These are phyloP conservation scores for Chrysoporthe austroafricana DNA, from an alignment of 2,329 filamentous ascomycete species.

Conservation along the genomic window DNA sequence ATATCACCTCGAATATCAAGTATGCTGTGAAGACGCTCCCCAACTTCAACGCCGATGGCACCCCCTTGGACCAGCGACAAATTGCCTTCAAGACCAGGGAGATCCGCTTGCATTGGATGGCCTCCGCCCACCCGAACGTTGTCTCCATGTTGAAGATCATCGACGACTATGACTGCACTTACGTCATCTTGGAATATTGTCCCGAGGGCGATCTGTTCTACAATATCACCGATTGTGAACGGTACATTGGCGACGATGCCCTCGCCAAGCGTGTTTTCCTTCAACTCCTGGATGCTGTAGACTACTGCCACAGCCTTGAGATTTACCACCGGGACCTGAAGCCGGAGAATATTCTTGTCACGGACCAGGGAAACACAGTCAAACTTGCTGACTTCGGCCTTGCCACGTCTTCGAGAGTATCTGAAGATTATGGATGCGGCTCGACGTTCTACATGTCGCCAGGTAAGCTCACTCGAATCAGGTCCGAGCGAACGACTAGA, in stretches of 20 bases:
- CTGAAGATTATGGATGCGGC: slow-evolving; percentile 94
- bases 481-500: slow-evolving; percentile 15
- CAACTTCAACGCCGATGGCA: slow-evolving; percentile 77
- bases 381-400: slow-evolving; percentile 98
- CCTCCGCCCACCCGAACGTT: slow-evolving; percentile 88
- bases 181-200: slow-evolving; percentile 95
- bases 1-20: slow-evolving; percentile 76
- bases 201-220: slow-evolving; percentile 95
- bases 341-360: slow-evolving; percentile 96
- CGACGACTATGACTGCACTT: slow-evolving; percentile 89
- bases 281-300: slow-evolving; percentile 94
- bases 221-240: slow-evolving; percentile 94
- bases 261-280: slow-evolving; percentile 87
- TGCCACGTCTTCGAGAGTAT: slow-evolving; percentile 80
- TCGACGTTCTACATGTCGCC: slow-evolving; percentile 99
- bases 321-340: slow-evolving; percentile 98
- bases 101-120: slow-evolving; percentile 87
- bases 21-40: slow-evolving; percentile 98
- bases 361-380: slow-evolving; percentile 83
- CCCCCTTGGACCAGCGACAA: slow-evolving; percentile 79
- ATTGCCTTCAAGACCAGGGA: slow-evolving; percentile 90
- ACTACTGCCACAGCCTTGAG: slow-evolving; percentile 88
- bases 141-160: slow-evolving; percentile 94
- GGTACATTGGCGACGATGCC: slow-evolving; percentile 90
- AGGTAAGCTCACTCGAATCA: slow-evolving; percentile 63